Percentiles rank a stretch among this genome's conserved stretches.
Evolutionary conservation across 495 filamentous ascomycete genomes (phyloP).

Genomic region (Umbilicaria muhlenbergii): DNA sequence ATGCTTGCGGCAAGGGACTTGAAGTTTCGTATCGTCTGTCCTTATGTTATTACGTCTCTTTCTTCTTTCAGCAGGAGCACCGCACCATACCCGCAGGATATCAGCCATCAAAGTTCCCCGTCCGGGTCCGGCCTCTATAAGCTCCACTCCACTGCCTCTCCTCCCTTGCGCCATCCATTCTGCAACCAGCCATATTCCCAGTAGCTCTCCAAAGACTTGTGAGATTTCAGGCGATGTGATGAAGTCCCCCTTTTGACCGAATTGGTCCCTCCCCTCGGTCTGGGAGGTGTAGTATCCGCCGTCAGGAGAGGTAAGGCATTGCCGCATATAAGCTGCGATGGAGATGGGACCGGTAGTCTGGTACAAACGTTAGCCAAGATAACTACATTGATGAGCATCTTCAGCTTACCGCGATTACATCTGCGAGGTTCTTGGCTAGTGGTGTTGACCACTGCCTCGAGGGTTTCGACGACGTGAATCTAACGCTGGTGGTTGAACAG

Average conservation of each 20-base stretch:
- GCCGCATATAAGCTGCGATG: constrained; percentile 90
- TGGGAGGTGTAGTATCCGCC: constrained; percentile 87
- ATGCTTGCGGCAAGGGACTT: constrained; percentile 59
- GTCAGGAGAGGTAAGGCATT: constrained; percentile 83
- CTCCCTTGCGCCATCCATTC: constrained; percentile 91
- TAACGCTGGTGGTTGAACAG: too few relatives aligned
- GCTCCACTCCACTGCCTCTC: constrained; percentile 51
- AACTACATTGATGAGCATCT: background rate
- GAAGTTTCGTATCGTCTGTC: constrained; percentile 71
- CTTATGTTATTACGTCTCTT: background rate
- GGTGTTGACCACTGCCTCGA: constrained; percentile 67
- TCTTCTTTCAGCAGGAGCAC: background rate
- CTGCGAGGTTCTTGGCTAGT: constrained; percentile 64
- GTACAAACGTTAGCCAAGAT: constrained; percentile 4
- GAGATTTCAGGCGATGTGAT: constrained; percentile 96
- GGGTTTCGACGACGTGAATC: constrained; percentile 5
- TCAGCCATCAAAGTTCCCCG: constrained; percentile 96
- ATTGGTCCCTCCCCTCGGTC: constrained; percentile 55
- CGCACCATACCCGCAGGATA: constrained; percentile 55
- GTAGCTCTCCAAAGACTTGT: constrained; percentile 86
- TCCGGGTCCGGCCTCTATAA: constrained; percentile 89
- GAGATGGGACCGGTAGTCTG: constrained; percentile 78
- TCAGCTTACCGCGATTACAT: constrained; percentile 57
- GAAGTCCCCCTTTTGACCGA: constrained; percentile 84
- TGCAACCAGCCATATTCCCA: constrained; percentile 85